Percentiles rank a stretch among this genome's conserved stretches.
phyloP scores from a whole-genome alignment of 352 stramenopile genomes.

The Globisporangium orthogonon region DNA sequence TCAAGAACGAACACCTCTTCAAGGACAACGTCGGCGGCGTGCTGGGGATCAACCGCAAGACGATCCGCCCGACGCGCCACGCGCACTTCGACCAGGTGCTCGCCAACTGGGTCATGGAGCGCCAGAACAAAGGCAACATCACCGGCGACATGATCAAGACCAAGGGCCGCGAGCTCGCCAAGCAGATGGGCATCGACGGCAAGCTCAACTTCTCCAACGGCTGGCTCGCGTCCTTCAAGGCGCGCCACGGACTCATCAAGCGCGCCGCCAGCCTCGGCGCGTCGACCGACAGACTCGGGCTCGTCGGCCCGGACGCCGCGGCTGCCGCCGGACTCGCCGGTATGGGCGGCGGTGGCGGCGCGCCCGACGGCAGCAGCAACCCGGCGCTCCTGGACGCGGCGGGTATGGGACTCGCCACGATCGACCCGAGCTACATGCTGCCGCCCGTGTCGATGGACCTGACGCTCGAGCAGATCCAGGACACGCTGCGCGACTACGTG shows the following conservation, averaged over 20 bases:
- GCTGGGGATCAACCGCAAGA: slow-evolving; percentile 75
- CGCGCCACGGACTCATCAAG: slow-evolving; percentile 77
- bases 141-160: slow-evolving; percentile 88
- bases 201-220: slow-evolving; percentile 85
- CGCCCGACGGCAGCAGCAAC: not conserved
- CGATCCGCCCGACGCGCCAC: slow-evolving; percentile 14
- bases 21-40: slow-evolving; percentile 80
- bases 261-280: slow-evolving; percentile 28
- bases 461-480: slow-evolving; percentile 80
- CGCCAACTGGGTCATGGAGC: slow-evolving; percentile 87
- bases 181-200: slow-evolving; percentile 77
- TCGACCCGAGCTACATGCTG: slow-evolving; percentile 73
- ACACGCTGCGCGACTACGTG: slow-evolving; percentile 75
- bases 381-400: slow-evolving; percentile 37
- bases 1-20: slow-evolving; percentile 85
- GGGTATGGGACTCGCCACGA: slow-evolving; percentile 41
- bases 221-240: slow-evolving; percentile 83
- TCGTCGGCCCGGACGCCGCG: not conserved
- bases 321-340: not conserved
- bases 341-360: not conserved
- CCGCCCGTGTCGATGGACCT: slow-evolving; percentile 77
- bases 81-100: slow-evolving; percentile 49
- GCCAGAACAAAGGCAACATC: slow-evolving; percentile 85
- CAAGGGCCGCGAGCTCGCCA: slow-evolving; percentile 73
- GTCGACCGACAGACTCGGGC: slow-evolving; percentile 24